Evolutionary conservation across 2,329 filamentous ascomycete species (phyloP).

Genomic region (Aotearoamyces nothofagi): DNA sequence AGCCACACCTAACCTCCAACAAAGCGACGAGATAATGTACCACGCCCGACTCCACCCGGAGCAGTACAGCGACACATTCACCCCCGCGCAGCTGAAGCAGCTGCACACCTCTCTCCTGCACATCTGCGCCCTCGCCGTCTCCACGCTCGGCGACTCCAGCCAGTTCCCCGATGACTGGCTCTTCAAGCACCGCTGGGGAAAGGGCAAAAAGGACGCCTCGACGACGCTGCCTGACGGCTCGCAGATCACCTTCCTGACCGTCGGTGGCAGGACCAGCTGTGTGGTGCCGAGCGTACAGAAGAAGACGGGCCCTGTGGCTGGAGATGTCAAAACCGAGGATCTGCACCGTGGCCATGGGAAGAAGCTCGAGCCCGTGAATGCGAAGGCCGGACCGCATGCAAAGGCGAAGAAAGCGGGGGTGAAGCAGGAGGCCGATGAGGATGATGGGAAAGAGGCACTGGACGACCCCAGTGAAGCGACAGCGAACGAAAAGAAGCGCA

Average conservation of each 20-base stretch:
- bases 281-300: conserved; percentile 77
- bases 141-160: conserved; percentile 64
- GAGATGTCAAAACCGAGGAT: conserved; percentile 15
- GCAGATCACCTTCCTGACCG: conserved; percentile 72
- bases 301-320: conserved; percentile 33
- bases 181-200: conserved; percentile 79
- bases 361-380: no score
- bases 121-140: conserved; percentile 68
- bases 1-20: no score
- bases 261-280: conserved; percentile 83
- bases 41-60: conserved; percentile 83
- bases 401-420: no score
- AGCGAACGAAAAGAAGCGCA: no score
- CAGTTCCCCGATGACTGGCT: conserved; percentile 80
- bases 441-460: no score
- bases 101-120: conserved; percentile 62
- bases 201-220: conserved; percentile 59
- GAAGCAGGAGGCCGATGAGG: no score
- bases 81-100: conserved; percentile 50
- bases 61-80: conserved; percentile 77
- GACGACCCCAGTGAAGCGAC: no score
- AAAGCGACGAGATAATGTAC: conserved; percentile 74
- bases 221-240: conserved; percentile 67
- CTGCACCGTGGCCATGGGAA: no score
- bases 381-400: no score